Percentiles rank a stretch among this genome's conserved stretches.
Evolutionary conservation across 1,139 yeast species (phyloP).

Genomic region (Sugiyamaella japonica): DNA sequence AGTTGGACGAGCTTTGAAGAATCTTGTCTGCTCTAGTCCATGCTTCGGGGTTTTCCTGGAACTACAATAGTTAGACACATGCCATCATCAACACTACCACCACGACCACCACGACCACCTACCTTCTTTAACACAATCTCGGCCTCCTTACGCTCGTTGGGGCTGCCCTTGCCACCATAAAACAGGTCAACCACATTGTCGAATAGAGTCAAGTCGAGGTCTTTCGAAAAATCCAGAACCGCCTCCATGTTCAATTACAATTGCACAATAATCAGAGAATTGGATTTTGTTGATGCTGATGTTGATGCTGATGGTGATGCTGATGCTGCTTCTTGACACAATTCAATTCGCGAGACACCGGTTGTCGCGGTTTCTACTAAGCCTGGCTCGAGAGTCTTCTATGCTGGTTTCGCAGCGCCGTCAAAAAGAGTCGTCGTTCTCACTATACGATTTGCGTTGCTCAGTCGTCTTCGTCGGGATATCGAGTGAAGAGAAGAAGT

Average conservation of each 20-base stretch:
- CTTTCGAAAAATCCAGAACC: conserved; percentile 81
- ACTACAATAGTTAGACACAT: conserved; percentile 39
- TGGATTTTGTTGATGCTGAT: background rate
- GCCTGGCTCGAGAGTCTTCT: too few species aligned
- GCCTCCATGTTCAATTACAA: conserved; percentile 61
- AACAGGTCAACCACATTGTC: conserved; percentile 89
- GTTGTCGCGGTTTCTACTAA: background rate
- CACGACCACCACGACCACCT: conserved; percentile 14
- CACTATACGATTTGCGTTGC: background rate
- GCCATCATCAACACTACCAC: background rate
- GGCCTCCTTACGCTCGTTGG: conserved; percentile 66
- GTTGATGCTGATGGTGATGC: background rate
- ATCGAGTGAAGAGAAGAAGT: conserved; percentile 1
- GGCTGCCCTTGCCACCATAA: conserved; percentile 77
- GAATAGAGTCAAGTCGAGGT: conserved; percentile 73
- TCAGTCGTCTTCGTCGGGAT: background rate
- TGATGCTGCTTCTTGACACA: background rate
- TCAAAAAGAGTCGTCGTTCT: background rate
- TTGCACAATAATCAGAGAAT: background rate
- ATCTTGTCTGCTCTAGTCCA: conserved; percentile 95
- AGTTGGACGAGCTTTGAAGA: conserved; percentile 70
- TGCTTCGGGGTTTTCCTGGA: conserved; percentile 92
- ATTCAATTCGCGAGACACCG: conserved; percentile 1
- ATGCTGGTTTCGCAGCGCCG: background rate
- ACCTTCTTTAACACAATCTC: conserved; percentile 72